phyloP scores from a whole-genome alignment of 2,329 filamentous ascomycete species.

The Colletotrichum sp. region DNA sequence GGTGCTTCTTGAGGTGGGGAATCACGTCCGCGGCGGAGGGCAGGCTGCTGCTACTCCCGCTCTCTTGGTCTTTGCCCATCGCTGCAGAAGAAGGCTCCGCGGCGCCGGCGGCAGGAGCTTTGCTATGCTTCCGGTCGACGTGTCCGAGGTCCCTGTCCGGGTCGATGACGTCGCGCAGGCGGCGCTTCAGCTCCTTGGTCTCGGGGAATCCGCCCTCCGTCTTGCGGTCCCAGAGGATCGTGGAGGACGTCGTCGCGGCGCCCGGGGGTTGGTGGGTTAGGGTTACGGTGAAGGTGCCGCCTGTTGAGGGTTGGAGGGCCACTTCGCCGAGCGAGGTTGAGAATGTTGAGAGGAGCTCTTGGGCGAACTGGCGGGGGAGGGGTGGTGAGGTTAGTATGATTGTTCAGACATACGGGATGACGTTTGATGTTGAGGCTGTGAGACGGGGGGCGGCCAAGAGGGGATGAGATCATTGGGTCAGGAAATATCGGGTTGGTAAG shows the following conservation, averaged over 20 bases:
- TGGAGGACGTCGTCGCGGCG: constrained; percentile 43
- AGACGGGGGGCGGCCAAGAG: not conserved
- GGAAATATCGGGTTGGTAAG: not conserved
- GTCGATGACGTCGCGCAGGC: constrained; percentile 82
- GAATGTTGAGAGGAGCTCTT: constrained; percentile 96
- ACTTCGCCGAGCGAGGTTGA: constrained; percentile 84
- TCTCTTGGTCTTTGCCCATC: not conserved
- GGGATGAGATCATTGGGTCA: constrained; percentile 3
- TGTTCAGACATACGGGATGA: not conserved
- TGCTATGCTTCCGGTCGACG: constrained; percentile 63
- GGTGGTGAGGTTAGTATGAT: not conserved
- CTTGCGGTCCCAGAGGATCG: constrained; percentile 87
- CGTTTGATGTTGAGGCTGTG: not conserved
- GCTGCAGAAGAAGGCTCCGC: not conserved
- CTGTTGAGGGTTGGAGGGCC: constrained; percentile 82
- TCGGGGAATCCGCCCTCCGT: constrained; percentile 89
- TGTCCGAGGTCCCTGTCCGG: constrained; percentile 82
- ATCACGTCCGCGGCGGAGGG: not conserved
- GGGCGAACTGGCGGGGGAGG: constrained; percentile 70
- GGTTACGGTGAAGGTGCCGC: constrained; percentile 81
- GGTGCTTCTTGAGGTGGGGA: constrained; percentile 12
- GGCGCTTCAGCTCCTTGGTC: constrained; percentile 87
- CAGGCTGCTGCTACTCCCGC: not conserved
- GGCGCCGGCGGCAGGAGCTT: not conserved
- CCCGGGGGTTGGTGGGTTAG: constrained; percentile 46